phyloP scores from a whole-genome alignment of 2,329 filamentous ascomycete species.

The Calcarisporium arbuscula region DNA sequence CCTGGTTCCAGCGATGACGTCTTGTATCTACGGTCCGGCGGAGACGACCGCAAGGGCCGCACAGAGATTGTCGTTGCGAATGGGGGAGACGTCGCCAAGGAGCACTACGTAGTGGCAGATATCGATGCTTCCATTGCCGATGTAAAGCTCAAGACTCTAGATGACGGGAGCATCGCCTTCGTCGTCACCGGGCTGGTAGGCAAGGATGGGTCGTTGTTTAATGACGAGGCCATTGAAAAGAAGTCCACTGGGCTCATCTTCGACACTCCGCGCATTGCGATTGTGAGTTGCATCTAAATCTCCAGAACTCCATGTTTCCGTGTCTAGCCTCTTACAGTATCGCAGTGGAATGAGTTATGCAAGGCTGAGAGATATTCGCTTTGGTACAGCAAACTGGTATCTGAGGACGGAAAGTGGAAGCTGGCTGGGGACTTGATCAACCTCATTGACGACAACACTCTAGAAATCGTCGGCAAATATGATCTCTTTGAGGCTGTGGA shows the following conservation, averaged over 20 bases:
- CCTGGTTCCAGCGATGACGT: conserved; percentile 15
- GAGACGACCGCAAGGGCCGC: conserved; percentile 21
- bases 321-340: neutral
- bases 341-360: conserved; percentile 25
- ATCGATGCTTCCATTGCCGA: conserved; percentile 25
- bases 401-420: conserved; percentile 21
- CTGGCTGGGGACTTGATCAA: conserved; percentile 25
- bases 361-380: conserved; percentile 25
- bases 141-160: conserved; percentile 27
- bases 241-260: conserved; percentile 26
- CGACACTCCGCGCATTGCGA: conserved; percentile 24
- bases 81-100: conserved; percentile 13
- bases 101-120: conserved; percentile 19
- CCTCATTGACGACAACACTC: conserved; percentile 19
- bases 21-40: conserved; percentile 13
- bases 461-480: conserved; percentile 24
- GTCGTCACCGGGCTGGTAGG: conserved; percentile 26
- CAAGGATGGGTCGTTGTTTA: conserved; percentile 24
- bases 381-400: conserved; percentile 30
- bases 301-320: neutral
- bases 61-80: conserved; percentile 25
- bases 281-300: conserved; percentile 19
- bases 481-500: conserved; percentile 14
- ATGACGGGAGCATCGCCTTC: conserved; percentile 27
- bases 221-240: conserved; percentile 19